Evolutionary conservation across 768 basidiomycete genomes (phyloP).

Genomic region (Kwoniella mangroviensis): DNA sequence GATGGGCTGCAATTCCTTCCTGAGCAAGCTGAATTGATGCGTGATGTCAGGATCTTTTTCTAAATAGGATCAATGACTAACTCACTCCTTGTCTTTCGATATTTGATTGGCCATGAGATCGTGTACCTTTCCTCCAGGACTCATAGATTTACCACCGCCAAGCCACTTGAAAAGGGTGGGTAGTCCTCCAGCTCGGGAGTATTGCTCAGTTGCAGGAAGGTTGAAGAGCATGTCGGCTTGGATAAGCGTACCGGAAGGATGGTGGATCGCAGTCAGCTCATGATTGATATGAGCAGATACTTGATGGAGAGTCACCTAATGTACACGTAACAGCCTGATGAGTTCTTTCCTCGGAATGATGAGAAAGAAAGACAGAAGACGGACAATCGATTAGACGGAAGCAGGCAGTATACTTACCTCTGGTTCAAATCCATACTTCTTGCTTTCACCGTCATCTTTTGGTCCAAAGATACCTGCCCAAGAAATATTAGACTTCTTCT

Average conservation of each 20-base stretch:
- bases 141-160: constrained; percentile 36
- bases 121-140: constrained; percentile 50
- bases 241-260: constrained; percentile 71
- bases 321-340: not conserved
- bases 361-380: too few species aligned
- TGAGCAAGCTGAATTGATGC: constrained; percentile 27
- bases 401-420: constrained; percentile 50
- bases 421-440: constrained; percentile 76
- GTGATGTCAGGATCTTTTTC: not conserved
- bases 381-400: not conserved
- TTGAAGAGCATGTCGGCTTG: constrained; percentile 85
- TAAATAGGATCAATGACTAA: constrained; percentile 59
- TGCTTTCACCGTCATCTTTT: constrained; percentile 64
- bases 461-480: constrained; percentile 66
- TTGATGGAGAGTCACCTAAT: constrained; percentile 59
- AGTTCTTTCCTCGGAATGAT: too few species aligned
- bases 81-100: constrained; percentile 57
- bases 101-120: constrained; percentile 43
- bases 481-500: constrained; percentile 60
- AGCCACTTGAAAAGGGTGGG: constrained; percentile 34
- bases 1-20: constrained; percentile 44
- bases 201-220: constrained; percentile 76
- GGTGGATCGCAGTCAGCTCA: constrained; percentile 82
- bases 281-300: constrained; percentile 71
- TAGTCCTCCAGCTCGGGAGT: constrained; percentile 51